phyloP scores from a whole-genome alignment of 75 land plant species.

The Larix kaempferi region DNA sequence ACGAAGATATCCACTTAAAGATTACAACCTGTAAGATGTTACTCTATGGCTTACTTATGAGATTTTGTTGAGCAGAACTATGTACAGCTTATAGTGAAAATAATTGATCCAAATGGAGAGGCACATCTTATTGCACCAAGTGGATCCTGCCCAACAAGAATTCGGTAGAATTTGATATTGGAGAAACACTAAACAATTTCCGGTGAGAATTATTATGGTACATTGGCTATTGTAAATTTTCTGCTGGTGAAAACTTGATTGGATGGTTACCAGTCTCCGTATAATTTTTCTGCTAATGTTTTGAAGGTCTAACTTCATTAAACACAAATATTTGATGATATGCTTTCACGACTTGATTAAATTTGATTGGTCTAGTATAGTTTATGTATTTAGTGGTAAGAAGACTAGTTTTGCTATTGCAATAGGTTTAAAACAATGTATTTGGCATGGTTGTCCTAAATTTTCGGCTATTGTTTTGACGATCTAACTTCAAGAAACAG shows the following conservation, averaged over 20 bases:
- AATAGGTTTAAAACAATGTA: too few relatives aligned
- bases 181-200: not conserved
- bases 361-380: too few relatives aligned
- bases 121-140: not conserved
- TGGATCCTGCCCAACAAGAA: not conserved
- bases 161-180: not conserved
- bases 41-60: too few relatives aligned
- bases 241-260: not conserved
- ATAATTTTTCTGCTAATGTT: too few relatives aligned
- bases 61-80: not conserved
- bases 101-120: not conserved
- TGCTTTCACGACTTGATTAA: too few relatives aligned
- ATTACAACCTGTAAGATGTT: not conserved
- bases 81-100: not conserved
- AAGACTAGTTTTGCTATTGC: too few relatives aligned
- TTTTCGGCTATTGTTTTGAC: too few relatives aligned
- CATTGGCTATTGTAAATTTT: slow-evolving; percentile 1
- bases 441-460: too few relatives aligned
- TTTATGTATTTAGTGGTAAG: too few relatives aligned
- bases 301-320: too few relatives aligned
- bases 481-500: too few relatives aligned
- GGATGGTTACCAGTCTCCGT: not conserved
- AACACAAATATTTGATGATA: too few relatives aligned
- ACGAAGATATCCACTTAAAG: slow-evolving; percentile 8
- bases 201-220: not conserved